Percentiles rank a stretch among this genome's conserved stretches.
Evolutionary conservation across 1,284 basidiomycete species (phyloP).

Genomic region (Baeospora myosura): DNA sequence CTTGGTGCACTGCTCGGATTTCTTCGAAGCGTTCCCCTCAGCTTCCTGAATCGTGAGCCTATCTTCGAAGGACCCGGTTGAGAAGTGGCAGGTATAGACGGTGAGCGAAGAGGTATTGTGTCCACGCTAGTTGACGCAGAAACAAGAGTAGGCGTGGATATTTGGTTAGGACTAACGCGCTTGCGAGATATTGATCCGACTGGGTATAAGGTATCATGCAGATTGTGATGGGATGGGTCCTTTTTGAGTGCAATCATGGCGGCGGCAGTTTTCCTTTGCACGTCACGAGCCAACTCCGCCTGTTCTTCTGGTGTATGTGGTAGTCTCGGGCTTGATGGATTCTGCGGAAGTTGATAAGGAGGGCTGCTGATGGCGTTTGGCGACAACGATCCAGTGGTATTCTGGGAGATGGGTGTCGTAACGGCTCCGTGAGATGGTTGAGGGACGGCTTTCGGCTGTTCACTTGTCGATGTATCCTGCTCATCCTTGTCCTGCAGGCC

Average conservation of each 20-base stretch:
- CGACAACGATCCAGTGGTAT: no score
- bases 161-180: constrained; percentile 62
- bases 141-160: constrained; percentile 65
- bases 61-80: constrained; percentile 39
- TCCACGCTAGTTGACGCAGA: constrained; percentile 72
- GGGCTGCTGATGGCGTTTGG: no score
- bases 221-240: constrained; percentile 43
- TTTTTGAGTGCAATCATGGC: constrained; percentile 65
- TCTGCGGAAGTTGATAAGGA: constrained; percentile 23
- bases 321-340: constrained; percentile 32
- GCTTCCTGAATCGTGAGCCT: constrained; percentile 60
- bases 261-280: constrained; percentile 63
- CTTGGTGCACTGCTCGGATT: constrained; percentile 39
- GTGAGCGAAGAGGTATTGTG: constrained; percentile 56
- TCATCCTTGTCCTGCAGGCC: constrained; percentile 40
- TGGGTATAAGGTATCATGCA: constrained; percentile 26
- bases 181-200: constrained; percentile 43
- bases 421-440: constrained; percentile 13
- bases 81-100: constrained; percentile 28
- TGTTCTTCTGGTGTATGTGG: constrained; percentile 37
- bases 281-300: constrained; percentile 50
- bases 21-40: constrained; percentile 62
- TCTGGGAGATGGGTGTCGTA: constrained; percentile 16
- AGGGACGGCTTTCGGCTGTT: background rate
- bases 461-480: constrained; percentile 10